Percentiles rank a stretch among this genome's conserved stretches.
Evolutionary conservation across 2,329 filamentous ascomycete genomes (phyloP).

Genomic region (Botryotinia narcissicola): DNA sequence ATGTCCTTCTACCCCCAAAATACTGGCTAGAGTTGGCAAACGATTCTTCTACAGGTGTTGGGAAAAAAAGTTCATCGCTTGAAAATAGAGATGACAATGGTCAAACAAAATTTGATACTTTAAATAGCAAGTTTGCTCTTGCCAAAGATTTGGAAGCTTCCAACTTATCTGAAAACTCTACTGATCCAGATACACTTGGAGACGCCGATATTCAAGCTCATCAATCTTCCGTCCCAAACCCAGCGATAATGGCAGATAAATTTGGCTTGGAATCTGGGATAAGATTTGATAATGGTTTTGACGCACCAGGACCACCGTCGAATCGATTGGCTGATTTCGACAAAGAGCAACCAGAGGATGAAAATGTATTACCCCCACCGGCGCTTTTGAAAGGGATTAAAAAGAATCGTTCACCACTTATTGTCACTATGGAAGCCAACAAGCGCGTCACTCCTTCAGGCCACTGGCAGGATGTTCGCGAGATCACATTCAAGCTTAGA

Average conservation of each 20-base stretch:
- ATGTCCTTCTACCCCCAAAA: conserved; percentile 69
- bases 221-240: not conserved
- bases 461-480: conserved; percentile 94
- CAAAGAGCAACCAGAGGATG: not conserved
- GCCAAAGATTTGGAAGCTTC: not conserved
- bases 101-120: not conserved
- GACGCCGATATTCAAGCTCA: not conserved
- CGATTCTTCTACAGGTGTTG: not conserved
- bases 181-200: not conserved
- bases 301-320: not conserved
- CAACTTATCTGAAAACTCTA: not conserved
- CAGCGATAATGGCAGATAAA: not conserved
- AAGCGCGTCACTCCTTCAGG: conserved; percentile 66
- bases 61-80: not conserved
- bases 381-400: not conserved
- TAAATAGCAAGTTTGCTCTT: not conserved
- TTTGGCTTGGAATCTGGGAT: not conserved
- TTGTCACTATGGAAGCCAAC: conserved; percentile 56
- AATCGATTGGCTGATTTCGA: not conserved
- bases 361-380: not conserved
- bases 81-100: not conserved
- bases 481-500: conserved; percentile 62
- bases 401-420: not conserved
- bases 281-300: not conserved
- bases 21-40: conserved; percentile 17